Evolutionary conservation across 2,329 filamentous ascomycete genomes (phyloP), one percentile per base, ranked within the genome.

Genomic region (Magnaporthales sp.): DNA sequence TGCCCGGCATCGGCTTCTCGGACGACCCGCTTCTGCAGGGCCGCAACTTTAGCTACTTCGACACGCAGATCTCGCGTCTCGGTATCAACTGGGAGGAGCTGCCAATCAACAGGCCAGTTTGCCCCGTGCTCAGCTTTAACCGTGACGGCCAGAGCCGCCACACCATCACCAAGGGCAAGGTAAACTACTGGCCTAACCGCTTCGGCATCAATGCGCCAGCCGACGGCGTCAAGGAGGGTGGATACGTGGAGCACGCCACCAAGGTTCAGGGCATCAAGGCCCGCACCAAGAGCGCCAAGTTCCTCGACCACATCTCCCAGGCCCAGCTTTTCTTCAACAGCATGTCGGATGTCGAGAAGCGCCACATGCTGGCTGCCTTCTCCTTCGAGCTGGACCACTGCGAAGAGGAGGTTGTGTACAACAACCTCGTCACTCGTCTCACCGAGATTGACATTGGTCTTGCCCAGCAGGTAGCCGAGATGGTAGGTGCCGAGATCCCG

Each of bases 241-340:
- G 84, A 0, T 95, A 92, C 70, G 75, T 86, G 4, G 90, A 92
- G 62, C 90, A 87, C 70, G 84, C 87, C 0, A 79, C 86, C 68
- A 89, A 88, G 75, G 77, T 91, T 1, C 80, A 80, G 4, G 91
- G 91, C 3, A 87, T 91, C 74, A 94, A 95, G 79, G 79, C 83
- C 22, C 86, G 91, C 11, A 80, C 88, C 6, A 81, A 85, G 73
- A 90, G 87, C 69, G 83, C 83, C 70, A 94, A 94, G 78, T 94
- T 94, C 81, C 84, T 82, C 69, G 91, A 95, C 69, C 90, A 94
- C 74, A 86, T 86, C 77, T 88, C 84, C 64, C 91, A 95, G 75
- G 91, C 91, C 0, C 90, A 93, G 74, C 80, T 94, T 1, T 95
- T 95, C 80, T 94, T 88, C 80, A 94, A 94, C 80, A 93, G 89